Conservation (phyloP, 192 early-diverging fungal genomes). For the Coemansia sp. region DNA sequence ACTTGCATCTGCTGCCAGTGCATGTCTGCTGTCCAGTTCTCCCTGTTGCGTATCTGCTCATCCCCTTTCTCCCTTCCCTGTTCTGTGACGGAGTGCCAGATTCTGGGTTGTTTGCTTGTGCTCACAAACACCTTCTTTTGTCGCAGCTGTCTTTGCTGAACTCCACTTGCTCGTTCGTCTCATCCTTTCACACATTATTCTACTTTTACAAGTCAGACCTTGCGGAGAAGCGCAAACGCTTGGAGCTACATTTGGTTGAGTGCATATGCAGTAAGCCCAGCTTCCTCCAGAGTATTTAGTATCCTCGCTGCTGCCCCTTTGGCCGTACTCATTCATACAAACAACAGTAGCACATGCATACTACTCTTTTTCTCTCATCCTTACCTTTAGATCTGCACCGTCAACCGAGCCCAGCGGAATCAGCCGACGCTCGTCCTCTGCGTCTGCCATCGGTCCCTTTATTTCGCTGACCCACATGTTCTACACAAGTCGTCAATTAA, state of each 20-base stretch:
- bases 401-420: constrained; percentile 39
- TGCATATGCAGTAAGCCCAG: neutral
- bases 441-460: neutral
- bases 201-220: neutral
- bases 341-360: constrained; percentile 9
- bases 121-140: neutral
- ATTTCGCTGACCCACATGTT: constrained; percentile 41
- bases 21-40: too few species aligned
- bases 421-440: constrained; percentile 12
- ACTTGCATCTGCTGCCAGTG: too few species aligned
- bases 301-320: neutral
- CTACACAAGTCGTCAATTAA: constrained; percentile 15
- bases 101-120: neutral
- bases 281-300: constrained; percentile 4
- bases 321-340: neutral
- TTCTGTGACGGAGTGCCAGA: too few species aligned
- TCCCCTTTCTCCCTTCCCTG: too few species aligned
- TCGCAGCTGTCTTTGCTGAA: neutral
- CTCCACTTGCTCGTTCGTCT: too few species aligned
- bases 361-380: neutral
- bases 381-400: constrained; percentile 33
- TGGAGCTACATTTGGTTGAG: constrained; percentile 32
- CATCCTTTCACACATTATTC: neutral
- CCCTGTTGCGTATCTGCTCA: too few species aligned
- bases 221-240: constrained; percentile 39